These are phyloP conservation scores for Insectozyma bohioensis DNA, from an alignment of 1,139 yeast genomes.

Conservation along the genomic window DNA sequence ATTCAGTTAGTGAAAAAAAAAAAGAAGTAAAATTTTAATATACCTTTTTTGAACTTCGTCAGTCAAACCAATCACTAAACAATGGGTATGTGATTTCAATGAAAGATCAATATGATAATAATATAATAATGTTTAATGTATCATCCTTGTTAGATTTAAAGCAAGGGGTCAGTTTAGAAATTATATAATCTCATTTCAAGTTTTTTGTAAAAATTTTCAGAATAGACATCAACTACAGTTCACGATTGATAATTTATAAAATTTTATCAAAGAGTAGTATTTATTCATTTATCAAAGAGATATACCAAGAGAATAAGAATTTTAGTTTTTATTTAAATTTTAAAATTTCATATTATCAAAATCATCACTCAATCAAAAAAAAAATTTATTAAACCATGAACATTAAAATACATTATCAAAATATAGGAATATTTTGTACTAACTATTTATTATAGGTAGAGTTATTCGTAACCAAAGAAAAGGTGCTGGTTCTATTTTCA, in stretches of 20 bases:
- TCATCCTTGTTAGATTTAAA: too few species aligned
- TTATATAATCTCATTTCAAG: too few species aligned
- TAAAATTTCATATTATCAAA: neutral
- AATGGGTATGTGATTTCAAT: slow-evolving; percentile 17
- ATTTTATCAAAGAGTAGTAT: too few species aligned
- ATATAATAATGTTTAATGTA: too few species aligned
- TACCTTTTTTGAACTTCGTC: slow-evolving; percentile 12
- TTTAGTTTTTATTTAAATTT: too few species aligned
- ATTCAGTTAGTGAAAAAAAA: slow-evolving; percentile 12
- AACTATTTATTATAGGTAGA: slow-evolving; percentile 73
- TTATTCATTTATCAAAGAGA: too few species aligned
- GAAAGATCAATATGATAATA: too few species aligned
- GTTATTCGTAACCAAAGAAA: slow-evolving; percentile 99
- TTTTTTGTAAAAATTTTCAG: too few species aligned
- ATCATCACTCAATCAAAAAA: neutral
- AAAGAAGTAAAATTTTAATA: slow-evolving; percentile 9
- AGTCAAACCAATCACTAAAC: slow-evolving; percentile 17
- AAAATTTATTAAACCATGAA: neutral
- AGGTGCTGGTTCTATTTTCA: slow-evolving; percentile 99
- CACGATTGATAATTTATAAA: too few species aligned
- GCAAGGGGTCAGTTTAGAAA: too few species aligned
- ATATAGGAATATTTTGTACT: slow-evolving; percentile 19
- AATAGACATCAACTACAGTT: too few species aligned
- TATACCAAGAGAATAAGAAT: too few species aligned
- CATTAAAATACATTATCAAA: neutral